Percentiles rank a stretch among this genome's conserved stretches.
These are phyloP conservation scores for Aspergillus sp. DNA, from an alignment of 2,329 filamentous ascomycete species.

Conservation along the genomic window DNA sequence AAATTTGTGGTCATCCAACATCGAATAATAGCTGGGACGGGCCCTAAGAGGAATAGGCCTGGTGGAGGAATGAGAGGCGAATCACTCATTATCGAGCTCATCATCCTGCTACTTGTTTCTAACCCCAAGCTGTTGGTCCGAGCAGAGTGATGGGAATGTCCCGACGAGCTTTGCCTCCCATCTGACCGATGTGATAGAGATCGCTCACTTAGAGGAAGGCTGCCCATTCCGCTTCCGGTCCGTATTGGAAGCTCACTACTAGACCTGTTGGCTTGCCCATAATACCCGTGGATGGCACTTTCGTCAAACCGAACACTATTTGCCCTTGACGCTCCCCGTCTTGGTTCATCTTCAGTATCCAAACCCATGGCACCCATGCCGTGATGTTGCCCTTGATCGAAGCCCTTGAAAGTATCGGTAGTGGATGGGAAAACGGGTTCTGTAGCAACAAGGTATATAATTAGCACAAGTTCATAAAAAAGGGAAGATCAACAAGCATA, in stretches of 20 bases:
- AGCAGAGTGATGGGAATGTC: slow-evolving; percentile 72
- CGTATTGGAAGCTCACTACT: slow-evolving; percentile 79
- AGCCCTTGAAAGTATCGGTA: slow-evolving; percentile 83
- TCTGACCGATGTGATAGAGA: slow-evolving; percentile 94
- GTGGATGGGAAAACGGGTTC: slow-evolving; percentile 76
- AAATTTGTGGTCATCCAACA: slow-evolving; percentile 94
- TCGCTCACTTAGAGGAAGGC: slow-evolving; percentile 81
- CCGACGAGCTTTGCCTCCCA: slow-evolving; percentile 89
- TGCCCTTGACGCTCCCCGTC: slow-evolving; percentile 84
- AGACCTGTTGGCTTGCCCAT: slow-evolving; percentile 78
- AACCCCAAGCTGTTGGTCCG: slow-evolving; percentile 86
- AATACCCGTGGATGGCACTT: slow-evolving; percentile 87
- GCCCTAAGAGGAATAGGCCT: slow-evolving; percentile 79
- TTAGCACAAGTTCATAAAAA: background rate
- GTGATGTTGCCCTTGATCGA: slow-evolving; percentile 79
- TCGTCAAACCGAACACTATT: slow-evolving; percentile 98
- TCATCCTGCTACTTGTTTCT: slow-evolving; percentile 66
- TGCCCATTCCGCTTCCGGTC: slow-evolving; percentile 76
- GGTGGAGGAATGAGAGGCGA: slow-evolving; percentile 78
- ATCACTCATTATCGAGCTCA: slow-evolving; percentile 62
- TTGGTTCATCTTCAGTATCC: slow-evolving; percentile 80
- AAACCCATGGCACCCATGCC: slow-evolving; percentile 79
- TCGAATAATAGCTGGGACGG: slow-evolving; percentile 89
- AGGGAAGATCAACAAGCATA: background rate
- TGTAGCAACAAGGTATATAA: slow-evolving; percentile 36